Base-by-base conservation (phyloP, 345 rosid genomes). In the Eucalyptus virginea region DNA sequence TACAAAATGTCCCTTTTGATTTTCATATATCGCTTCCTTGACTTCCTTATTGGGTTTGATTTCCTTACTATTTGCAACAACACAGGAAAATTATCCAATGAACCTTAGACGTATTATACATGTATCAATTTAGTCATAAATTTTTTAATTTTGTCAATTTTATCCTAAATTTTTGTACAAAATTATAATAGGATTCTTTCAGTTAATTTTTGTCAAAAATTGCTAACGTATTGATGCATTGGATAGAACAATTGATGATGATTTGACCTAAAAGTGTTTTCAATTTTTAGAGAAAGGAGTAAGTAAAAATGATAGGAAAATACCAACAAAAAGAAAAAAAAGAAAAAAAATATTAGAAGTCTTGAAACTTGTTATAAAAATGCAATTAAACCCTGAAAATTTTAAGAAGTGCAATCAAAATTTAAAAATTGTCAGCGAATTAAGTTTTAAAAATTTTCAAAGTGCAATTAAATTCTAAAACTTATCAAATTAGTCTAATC, bases 211-310 rank as follows among this genome's bases (percentile, higher is more conserved):
- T 26, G 14, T 26, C 6, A 56, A 9, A 56, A 56, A 56, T 56
- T 56, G 62, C 6, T 24, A 4, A 56, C 0, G 3, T 56, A 4
- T 10, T 1, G 0, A 9, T 56, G 13, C 12, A 4, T 10, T 3
- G 3, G 6, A 24, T 56, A 56, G 30, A 26, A 56, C 1, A 2
- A 0, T 23, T 5, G 62, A 5, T 2, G 6, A 56, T 56, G 30
- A 56, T 4, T 23, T 56, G 30, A 21, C 30, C 0, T 56, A 24
- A 56, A 56, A 24, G 30, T 24, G 6, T 56, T 24, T 24, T 10
- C 62, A 56, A 56, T 24, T 56, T 56, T 24, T 24, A 2, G 28
- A 56, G 62, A 56, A 56, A 56, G 10, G 6, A 56, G 62, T 9
- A 0, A 56, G 13, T 56, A 24, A 10, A 56, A 56, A 56, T 56